Base-by-base conservation (phyloP, 306 rosid genomes). In the Fagus sylvatica region DNA sequence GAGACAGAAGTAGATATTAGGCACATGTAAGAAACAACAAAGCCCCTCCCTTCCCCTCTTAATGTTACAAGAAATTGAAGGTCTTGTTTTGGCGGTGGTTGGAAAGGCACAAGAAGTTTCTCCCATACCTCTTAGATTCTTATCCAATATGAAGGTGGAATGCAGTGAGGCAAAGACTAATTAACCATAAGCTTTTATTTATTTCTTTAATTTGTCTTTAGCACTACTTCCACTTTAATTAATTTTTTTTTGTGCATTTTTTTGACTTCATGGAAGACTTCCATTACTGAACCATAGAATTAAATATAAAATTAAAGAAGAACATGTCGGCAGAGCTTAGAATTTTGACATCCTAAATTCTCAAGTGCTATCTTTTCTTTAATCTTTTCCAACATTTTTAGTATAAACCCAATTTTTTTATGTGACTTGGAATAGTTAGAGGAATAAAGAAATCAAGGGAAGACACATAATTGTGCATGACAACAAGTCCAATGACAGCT, bases 401-500 rank as follows among this genome's bases (percentile, higher is more conserved):
- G 81, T 74, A 39, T 43, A 81, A 55, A 81, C 57, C 60, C 64
- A 73, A 75, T 70, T 17, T 33, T 79, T 81, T 79, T 71, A 80
- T 88, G 53, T 55, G 83, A 85, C 80, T 79, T 80, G 80, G 84
- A 88, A 82, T 71, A 34, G 72, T 60, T 34, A 60, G 66, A 60
- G 83, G 80, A 70, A 80, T 69, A 78, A 79, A 87, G 75, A 79
- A 88, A 80, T 73, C 64, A 75, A 79, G 69, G 84, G 78, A 78
- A 53, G 73, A 83, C 79, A 83, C 86, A 87, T 73, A 78, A 87
- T 87, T 86, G 87, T 84, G 90, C 69, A 81, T 87, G 97, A 82
- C 88, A 90, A 88, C 79, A 85, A 87, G 80, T 85, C 89, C 88
- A 65, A 80, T 85, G 97, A 90, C 90, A 92, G 90, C 88, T 88